Conservation (phyloP, 768 basidiomycete genomes). For the Crucibulum laeve region DNA sequence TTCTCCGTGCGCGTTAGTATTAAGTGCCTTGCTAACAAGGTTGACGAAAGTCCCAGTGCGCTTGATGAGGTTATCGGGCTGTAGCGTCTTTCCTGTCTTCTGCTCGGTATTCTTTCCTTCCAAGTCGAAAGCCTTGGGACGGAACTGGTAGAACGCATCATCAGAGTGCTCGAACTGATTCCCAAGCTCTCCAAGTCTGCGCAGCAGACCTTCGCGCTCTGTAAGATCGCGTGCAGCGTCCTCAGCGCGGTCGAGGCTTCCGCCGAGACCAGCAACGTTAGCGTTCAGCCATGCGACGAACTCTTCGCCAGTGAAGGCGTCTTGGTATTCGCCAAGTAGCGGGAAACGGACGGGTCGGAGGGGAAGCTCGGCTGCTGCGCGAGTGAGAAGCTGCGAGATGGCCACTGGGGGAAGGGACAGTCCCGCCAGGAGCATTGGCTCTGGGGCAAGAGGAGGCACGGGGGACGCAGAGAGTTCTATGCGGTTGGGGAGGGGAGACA, state of each 20-base stretch:
- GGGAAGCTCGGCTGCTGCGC: constrained; percentile 69
- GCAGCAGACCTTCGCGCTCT: constrained; percentile 54
- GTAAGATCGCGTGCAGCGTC: constrained; percentile 64
- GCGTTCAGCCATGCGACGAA: constrained; percentile 81
- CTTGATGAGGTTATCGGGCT: constrained; percentile 55
- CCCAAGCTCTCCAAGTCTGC: constrained; percentile 79
- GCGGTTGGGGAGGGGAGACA: constrained; percentile 55
- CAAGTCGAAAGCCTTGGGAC: constrained; percentile 72
- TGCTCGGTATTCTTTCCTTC: constrained; percentile 28
- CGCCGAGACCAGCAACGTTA: constrained; percentile 74
- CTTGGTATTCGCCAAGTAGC: constrained; percentile 77
- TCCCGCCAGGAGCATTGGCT: constrained; percentile 73
- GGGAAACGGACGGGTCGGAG: constrained; percentile 73
- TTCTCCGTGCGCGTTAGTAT: constrained; percentile 44
- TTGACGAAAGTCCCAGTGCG: constrained; percentile 66
- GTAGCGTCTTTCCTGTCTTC: constrained; percentile 15
- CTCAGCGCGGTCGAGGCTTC: constrained; percentile 74
- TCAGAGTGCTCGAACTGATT: constrained; percentile 76
- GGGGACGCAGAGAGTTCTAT: constrained; percentile 23
- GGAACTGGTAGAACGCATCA: constrained; percentile 82
- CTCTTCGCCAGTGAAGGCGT: constrained; percentile 87
- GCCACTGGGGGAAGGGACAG: constrained; percentile 60
- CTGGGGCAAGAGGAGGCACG: constrained; percentile 29
- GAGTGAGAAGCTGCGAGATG: constrained; percentile 64
- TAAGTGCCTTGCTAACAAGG: constrained; percentile 70